Percentiles rank a stretch among this genome's conserved stretches.
These are phyloP conservation scores for Pseudoturritis turrita DNA, from an alignment of 345 rosid species.

Conservation along the genomic window DNA sequence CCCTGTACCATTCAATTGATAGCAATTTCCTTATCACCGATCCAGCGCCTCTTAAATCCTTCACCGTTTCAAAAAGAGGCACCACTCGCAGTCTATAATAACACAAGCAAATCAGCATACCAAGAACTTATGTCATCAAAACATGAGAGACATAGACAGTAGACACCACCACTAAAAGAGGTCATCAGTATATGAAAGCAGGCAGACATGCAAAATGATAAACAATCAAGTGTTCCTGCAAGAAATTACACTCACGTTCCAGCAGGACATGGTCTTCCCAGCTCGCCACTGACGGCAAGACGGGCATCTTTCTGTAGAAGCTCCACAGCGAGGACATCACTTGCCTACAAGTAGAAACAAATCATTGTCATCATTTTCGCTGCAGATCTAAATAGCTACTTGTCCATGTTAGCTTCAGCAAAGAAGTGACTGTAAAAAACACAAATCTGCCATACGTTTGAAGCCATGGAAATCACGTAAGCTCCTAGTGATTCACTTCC, in stretches of 20 bases:
- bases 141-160: background rate
- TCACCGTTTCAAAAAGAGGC: conserved; percentile 92
- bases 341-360: conserved; percentile 53
- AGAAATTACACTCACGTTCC: conserved; percentile 59
- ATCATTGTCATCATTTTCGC: conserved; percentile 7
- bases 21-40: conserved; percentile 71
- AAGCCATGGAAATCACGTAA: conserved; percentile 98
- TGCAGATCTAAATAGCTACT: background rate
- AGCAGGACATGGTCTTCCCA: conserved; percentile 83
- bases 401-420: background rate
- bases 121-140: background rate
- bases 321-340: conserved; percentile 97
- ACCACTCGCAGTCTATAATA: conserved; percentile 73
- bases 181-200: background rate
- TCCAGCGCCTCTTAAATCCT: conserved; percentile 88
- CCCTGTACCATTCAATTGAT: conserved; percentile 90
- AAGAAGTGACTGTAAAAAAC: background rate
- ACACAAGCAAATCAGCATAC: background rate
- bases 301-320: conserved; percentile 93
- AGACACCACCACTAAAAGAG: too few relatives aligned
- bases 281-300: conserved; percentile 75
- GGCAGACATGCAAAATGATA: background rate
- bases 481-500: conserved; percentile 97
- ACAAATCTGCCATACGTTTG: conserved; percentile 54
- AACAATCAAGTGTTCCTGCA: conserved; percentile 1